These are phyloP conservation scores for Zygnema cylindricum DNA, from an alignment of 139 green algal genomes.

Conservation along the genomic window DNA sequence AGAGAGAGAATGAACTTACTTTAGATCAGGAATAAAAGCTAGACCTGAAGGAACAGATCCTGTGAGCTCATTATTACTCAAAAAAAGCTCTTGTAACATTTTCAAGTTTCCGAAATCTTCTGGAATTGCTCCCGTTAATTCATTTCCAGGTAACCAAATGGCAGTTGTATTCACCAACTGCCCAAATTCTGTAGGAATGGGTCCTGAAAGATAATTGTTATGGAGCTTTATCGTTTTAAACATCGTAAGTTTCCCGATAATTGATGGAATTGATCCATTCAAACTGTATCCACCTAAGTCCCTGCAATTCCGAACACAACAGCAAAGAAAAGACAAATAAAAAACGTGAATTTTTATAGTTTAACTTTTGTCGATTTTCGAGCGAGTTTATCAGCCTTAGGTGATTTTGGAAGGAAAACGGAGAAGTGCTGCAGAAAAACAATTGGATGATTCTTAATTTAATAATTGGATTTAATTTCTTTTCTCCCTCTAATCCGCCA, in stretches of 20 bases:
- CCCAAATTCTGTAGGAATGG: conserved; percentile 3
- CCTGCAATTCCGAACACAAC: conserved; percentile 5
- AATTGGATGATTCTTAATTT: too few species aligned
- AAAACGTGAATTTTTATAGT: too few species aligned
- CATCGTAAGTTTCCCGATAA: not conserved
- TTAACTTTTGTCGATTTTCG: too few species aligned
- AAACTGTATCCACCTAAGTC: conserved; percentile 16
- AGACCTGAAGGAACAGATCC: conserved; percentile 18
- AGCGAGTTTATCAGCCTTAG: too few species aligned
- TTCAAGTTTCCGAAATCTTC: conserved; percentile 9
- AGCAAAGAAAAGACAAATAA: too few species aligned
- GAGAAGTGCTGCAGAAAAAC: too few species aligned
- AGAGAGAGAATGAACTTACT: not conserved
- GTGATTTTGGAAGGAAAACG: too few species aligned
- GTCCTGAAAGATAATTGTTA: conserved; percentile 36
- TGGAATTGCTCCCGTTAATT: conserved; percentile 13
- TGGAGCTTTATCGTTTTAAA: conserved; percentile 21
- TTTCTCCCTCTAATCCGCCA: too few species aligned
- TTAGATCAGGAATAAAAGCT: not conserved
- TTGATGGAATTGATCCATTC: not conserved
- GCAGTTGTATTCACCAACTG: not conserved
- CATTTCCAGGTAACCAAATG: conserved; percentile 14
- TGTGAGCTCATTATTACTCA: conserved; percentile 39
- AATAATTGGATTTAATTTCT: too few species aligned
- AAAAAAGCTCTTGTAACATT: conserved; percentile 8